Percentiles rank a stretch among this genome's conserved stretches.
Conservation (phyloP, 164 flowering plant genomes). For the Piper longum region DNA sequence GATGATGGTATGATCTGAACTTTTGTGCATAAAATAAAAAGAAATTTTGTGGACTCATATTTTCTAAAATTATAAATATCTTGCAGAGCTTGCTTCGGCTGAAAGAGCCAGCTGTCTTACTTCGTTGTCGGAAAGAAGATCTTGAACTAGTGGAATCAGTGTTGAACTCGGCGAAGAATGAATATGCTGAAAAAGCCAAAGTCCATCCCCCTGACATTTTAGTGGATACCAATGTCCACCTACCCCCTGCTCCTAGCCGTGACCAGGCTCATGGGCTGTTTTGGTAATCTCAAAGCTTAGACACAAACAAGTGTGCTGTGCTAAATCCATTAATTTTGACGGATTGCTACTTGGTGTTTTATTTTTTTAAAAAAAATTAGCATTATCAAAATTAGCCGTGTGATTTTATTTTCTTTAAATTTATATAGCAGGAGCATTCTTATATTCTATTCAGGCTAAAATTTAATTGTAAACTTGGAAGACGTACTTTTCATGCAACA, state of each 20-base stretch:
- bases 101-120: conserved; percentile 45
- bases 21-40: not conserved
- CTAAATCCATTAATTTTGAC: no score
- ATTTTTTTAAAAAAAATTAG: no score
- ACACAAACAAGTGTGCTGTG: no score
- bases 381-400: no score
- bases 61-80: conserved; percentile 1
- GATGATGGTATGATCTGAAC: not conserved
- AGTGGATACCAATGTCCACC: conserved; percentile 30
- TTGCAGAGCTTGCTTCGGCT: conserved; percentile 40
- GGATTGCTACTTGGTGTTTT: no score
- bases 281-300: conserved; percentile 24
- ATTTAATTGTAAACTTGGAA: not conserved
- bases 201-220: conserved; percentile 26
- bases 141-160: conserved; percentile 29
- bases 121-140: conserved; percentile 55
- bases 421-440: not conserved
- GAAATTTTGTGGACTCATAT: not conserved
- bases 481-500: not conserved
- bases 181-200: conserved; percentile 37
- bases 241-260: conserved; percentile 49
- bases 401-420: no score
- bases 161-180: conserved; percentile 30
- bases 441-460: no score
- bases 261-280: conserved; percentile 26